Conservation (phyloP, 495 filamentous ascomycete species). For the Xylaria bambusicola region DNA sequence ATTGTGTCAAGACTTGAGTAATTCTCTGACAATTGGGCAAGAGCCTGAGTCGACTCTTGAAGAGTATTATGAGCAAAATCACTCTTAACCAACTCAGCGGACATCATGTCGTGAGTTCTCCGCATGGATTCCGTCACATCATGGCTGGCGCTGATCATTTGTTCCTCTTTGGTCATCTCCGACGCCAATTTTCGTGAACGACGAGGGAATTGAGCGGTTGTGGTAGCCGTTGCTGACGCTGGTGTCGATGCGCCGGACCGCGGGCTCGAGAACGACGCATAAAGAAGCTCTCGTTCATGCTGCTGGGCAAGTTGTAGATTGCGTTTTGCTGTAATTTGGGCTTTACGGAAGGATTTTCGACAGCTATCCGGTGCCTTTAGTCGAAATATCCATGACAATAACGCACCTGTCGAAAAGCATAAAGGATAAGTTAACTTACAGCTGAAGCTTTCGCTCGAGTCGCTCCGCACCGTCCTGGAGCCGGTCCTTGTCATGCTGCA, state of each 20-base stretch:
- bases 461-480: slow-evolving; percentile 64
- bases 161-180: slow-evolving; percentile 57
- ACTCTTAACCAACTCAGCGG: slow-evolving; percentile 76
- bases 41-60: slow-evolving; percentile 75
- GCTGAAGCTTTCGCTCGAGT: slow-evolving; percentile 67
- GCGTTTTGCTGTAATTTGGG: slow-evolving; percentile 78
- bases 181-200: slow-evolving; percentile 22
- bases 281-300: slow-evolving; percentile 75
- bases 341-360: slow-evolving; percentile 75
- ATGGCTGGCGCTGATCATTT: slow-evolving; percentile 68
- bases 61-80: slow-evolving; percentile 88
- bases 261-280: slow-evolving; percentile 58
- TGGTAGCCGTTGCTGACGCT: slow-evolving; percentile 25
- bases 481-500: slow-evolving; percentile 58
- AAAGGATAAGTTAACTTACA: slow-evolving; percentile 50
- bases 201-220: slow-evolving; percentile 12
- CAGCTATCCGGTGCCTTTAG: slow-evolving; percentile 48
- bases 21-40: slow-evolving; percentile 73
- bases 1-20: slow-evolving; percentile 79
- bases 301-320: slow-evolving; percentile 70
- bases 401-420: slow-evolving; percentile 19
- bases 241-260: slow-evolving; percentile 38
- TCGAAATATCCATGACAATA: neutral
- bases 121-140: slow-evolving; percentile 85
- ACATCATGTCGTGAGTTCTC: slow-evolving; percentile 82